A percentile compares a stretch with the other conserved stretches of the same genome.
Evolutionary conservation across 352 stramenopile species (phyloP).

Genomic region (Saprolegnia diclina): DNA sequence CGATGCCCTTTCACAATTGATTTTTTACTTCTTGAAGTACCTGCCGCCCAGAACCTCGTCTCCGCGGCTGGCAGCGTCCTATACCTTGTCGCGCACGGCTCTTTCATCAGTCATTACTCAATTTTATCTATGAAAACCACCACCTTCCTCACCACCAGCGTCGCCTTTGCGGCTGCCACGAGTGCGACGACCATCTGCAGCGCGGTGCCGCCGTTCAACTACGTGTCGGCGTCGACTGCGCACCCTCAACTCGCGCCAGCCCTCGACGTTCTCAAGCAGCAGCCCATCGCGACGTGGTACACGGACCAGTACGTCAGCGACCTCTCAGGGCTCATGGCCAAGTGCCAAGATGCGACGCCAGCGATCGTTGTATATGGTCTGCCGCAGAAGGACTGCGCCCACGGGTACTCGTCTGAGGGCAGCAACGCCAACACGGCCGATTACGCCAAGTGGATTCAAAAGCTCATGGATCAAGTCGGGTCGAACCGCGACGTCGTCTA

Average conservation of each 20-base stretch:
- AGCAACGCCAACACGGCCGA: conserved; percentile 32
- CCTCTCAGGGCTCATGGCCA: neutral
- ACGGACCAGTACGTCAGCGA: conserved; percentile 33
- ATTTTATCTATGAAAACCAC: neutral
- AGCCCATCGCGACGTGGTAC: conserved; percentile 50
- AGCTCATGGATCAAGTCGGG: conserved; percentile 22
- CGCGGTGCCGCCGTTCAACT: neutral
- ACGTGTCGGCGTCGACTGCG: neutral
- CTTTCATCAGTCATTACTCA: no score
- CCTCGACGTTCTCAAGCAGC: conserved; percentile 38
- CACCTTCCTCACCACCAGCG: neutral
- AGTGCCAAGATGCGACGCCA: conserved; percentile 16
- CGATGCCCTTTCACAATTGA: no score
- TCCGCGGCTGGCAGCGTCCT: no score
- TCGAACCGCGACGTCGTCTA: conserved; percentile 32
- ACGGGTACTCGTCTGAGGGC: conserved; percentile 39
- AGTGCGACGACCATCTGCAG: neutral
- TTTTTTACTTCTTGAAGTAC: no score
- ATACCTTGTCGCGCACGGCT: no score
- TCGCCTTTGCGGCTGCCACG: neutral
- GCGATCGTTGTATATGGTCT: conserved; percentile 58
- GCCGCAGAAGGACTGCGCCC: conserved; percentile 58
- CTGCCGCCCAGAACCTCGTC: no score
- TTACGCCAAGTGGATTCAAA: conserved; percentile 31
- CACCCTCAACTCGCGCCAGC: conserved; percentile 40